Evolutionary conservation across 352 stramenopile species (phyloP), one percentile per base, ranked within the genome.

Genomic region (Pythium chondricola): DNA sequence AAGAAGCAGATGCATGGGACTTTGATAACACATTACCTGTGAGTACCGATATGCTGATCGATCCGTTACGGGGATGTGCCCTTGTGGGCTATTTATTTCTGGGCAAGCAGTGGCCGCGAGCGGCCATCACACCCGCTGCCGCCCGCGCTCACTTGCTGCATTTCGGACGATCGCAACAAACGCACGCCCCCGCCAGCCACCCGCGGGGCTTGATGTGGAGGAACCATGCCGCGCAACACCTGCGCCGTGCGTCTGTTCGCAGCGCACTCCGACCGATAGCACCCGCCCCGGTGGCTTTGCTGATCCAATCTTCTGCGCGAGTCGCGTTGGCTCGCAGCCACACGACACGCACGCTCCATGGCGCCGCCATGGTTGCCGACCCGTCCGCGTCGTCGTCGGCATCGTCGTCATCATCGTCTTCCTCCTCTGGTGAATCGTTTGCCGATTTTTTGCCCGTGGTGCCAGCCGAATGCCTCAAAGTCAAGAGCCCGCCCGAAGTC

Each of bases 381-480:
- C 3, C 24, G 39, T 22, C 24, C 11, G 9, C 2, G 17, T 25
- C 35, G 6, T 24, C n/a, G n/a, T n/a, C 16, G 11, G 8, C 38
- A 7, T 37, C 25, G 20, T 35, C 40, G 21, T 33, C 43, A 6
- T 29, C 21, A 7, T 10, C 32, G 29, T 25, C 21, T 8, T 33
- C 13, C 29, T 33, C 29, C 29, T 33, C 29, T 33, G 8, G 7
- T 13, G 43, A 21, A 6, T 29, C 41, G 39, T 71, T 67, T 43
- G 66, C 70, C 13, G 76, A 88, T 61, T 84, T 88, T 39, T 43
- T 93, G 54, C 78, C 77, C 1, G 61, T 85, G 22, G 75, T 93
- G 41, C 82, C 82, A 10, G 65, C 77, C 40, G 79, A 91, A 52
- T 91, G 82, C 57, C 67, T 93, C 22, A 69, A 71, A 35, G 73